Evolutionary conservation across 1,284 basidiomycete genomes (phyloP), one percentile per base, ranked within the genome.

Genomic region (Neolentinus lepideus): DNA sequence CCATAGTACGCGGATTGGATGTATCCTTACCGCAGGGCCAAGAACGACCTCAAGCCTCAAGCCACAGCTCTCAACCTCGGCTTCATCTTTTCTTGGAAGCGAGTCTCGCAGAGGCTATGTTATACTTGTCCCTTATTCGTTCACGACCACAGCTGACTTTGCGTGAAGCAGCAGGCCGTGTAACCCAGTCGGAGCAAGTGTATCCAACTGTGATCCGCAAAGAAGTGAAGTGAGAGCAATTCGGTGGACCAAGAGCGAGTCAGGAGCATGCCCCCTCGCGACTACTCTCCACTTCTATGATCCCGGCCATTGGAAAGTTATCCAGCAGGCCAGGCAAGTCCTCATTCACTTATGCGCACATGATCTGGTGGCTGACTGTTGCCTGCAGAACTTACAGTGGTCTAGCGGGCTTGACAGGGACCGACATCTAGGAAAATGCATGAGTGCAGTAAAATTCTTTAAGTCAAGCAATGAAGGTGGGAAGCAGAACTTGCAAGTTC

Each of bases 1-100:
- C 59, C 52, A 54, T 50, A 21, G 47, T 25, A 50, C 47, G 31
- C 54, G 51, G 29, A 38, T 51, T 35, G 31, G 38, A 43, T 43
- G 38, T 16, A n/a, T 43, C 3, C 16, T 43, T 21, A 43, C 16
- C 16, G n/a, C 8, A 16, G 38, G 16, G 38, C 19, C 16, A 21
- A 43, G 8, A 21, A 43, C 16, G 16, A 3, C 38, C 38, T 43
- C 38, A 43, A 43, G 38, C 6, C n/a, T 16, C 8, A 8, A 16
- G 16, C 38, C 38, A 21, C 38, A 21, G 16, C 38, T 16, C 38
- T 31, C 6, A 12, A 31, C 29, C 29, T 31, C n/a, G n/a, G 12
- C 29, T 31, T 31, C 6, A 4, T 12, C 12, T 31, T 31, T 31
- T 31, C 29, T 12, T n/a, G n/a, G n/a, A 31, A 31, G 29, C 4